Evolutionary conservation across 441 rosid species (phyloP), one percentile per base, ranked within the genome.

Genomic region (Populus hybrid): DNA sequence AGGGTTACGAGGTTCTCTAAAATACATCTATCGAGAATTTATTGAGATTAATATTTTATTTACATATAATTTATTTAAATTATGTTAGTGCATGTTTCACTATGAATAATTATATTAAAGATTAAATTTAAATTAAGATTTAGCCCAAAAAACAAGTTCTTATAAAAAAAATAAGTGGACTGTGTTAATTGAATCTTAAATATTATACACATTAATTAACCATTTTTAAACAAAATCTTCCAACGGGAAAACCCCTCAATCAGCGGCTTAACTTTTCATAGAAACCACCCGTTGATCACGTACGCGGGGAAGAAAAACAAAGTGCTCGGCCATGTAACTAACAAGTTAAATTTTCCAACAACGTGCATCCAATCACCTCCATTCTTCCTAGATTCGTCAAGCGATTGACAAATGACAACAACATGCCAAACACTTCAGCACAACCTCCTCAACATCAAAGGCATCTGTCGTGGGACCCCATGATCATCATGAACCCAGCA

Each of bases 201-300:
- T 10, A 10, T 40, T 0, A 40, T 40, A 12, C 4, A 40, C 1
- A 12, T 40, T 0, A 12, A 12, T 40, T 0, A 12, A 40, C 14
- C 50, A 65, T 24, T 67, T 40, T 40, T 9, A 40, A 40, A 10
- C 50, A 10, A 40, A 10, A 3, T 40, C 50, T 9, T 40, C 50
- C 1, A 7, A 33, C 7, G 36, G 36, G 1, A 33, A 40, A 40
- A 40, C 6, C 35, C 79, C 80, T 76, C 64, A 70, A 81, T 67
- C 31, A 24, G 73, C 77, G 87, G 83, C 81, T 45, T 5, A n/a
- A 75, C 21, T 68, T 45, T 68, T 72, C 68, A 26, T 16, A 20
- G 0, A n/a, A 24, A 36, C 21, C 38, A 35, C 3, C 76, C 72
- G 28, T 72, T 26, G 65, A 74, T 61, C 78, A 80, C 79, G 77